Percentiles rank a stretch among this genome's conserved stretches.
Conservation (phyloP, 768 basidiomycete genomes). For the Macrolepiota fuliginosa region DNA sequence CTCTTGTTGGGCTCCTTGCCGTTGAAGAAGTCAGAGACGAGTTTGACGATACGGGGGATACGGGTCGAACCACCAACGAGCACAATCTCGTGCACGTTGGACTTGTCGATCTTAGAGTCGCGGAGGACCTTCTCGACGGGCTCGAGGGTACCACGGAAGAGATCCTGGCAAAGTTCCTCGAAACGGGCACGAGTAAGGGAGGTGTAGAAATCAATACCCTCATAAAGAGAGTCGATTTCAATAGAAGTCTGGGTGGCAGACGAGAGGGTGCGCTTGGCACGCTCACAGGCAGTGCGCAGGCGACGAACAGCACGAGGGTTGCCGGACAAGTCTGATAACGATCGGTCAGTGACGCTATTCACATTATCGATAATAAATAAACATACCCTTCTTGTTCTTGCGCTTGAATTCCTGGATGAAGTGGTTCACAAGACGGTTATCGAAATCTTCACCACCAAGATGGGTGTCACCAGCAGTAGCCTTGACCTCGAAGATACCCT, state of each 20-base stretch:
- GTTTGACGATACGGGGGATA: constrained; percentile 96
- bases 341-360: constrained; percentile 13
- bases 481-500: constrained; percentile 98
- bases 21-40: constrained; percentile 98
- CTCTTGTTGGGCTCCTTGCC: constrained; percentile 99
- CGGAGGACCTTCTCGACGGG: constrained; percentile 98
- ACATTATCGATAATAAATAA: constrained; percentile 1
- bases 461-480: constrained; percentile 98
- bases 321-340: constrained; percentile 66
- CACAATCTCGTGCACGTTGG: constrained; percentile 94
- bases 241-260: constrained; percentile 96
- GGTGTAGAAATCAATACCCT: constrained; percentile 98
- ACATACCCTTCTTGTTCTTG: constrained; percentile 90
- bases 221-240: constrained; percentile 96
- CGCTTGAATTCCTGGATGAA: constrained; percentile 97
- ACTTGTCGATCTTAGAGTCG: constrained; percentile 97
- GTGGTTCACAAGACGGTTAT: constrained; percentile 96
- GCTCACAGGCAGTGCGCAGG: constrained; percentile 96
- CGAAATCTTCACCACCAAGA: constrained; percentile 97
- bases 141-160: constrained; percentile 92
- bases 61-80: constrained; percentile 98
- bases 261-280: constrained; percentile 97
- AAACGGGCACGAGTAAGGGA: constrained; percentile 98
- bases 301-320: constrained; percentile 96
- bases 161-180: constrained; percentile 92